Conservation (phyloP, 164 flowering plant species). For the Nymphaea thermarum region DNA sequence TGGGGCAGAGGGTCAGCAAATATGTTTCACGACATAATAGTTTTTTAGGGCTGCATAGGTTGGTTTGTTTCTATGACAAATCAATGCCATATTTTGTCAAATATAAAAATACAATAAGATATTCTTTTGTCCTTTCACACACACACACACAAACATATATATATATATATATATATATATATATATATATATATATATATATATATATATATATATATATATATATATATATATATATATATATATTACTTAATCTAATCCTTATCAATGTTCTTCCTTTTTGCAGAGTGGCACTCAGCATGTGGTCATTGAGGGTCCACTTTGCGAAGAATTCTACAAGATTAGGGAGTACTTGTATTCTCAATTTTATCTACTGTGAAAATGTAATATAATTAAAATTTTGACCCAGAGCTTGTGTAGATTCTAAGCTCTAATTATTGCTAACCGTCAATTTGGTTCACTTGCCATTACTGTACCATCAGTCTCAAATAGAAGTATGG, state of each 20-base stretch:
- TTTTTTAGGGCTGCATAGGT: too few species aligned
- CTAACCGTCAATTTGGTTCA: too few species aligned
- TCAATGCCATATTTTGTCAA: not conserved
- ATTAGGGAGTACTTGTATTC: slow-evolving; percentile 78
- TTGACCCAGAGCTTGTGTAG: not conserved
- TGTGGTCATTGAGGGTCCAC: slow-evolving; percentile 79
- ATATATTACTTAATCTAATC: not conserved
- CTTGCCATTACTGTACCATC: too few species aligned
- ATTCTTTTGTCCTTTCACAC: not conserved
- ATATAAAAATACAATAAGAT: not conserved
- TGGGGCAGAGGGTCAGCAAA: too few species aligned
- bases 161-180: not conserved
- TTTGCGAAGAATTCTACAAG: slow-evolving; percentile 82
- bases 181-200: not conserved
- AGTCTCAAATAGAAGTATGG: too few species aligned
- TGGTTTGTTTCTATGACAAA: not conserved
- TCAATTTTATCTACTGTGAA: slow-evolving; percentile 72
- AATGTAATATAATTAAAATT: not conserved
- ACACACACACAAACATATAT: not conserved
- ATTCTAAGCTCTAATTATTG: too few species aligned
- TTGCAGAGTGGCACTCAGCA: slow-evolving; percentile 75
- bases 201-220: not conserved
- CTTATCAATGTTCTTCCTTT: not conserved
- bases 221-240: not conserved
- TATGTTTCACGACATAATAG: too few species aligned